A percentile compares a stretch with the other conserved stretches of the same genome.
These are phyloP conservation scores for Aquilaria sinensis DNA, from an alignment of 345 rosid species.

Conservation along the genomic window DNA sequence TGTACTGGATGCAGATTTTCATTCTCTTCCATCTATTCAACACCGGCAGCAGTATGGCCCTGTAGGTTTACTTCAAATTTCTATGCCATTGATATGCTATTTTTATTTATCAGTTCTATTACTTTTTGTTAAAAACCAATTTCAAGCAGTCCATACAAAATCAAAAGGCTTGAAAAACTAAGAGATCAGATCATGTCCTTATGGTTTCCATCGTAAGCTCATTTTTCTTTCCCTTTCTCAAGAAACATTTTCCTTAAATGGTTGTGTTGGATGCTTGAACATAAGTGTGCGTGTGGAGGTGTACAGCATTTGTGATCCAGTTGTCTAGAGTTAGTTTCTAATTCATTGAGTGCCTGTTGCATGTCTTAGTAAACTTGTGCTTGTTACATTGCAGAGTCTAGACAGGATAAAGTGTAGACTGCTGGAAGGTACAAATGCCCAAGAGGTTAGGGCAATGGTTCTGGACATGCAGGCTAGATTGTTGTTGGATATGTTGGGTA, in stretches of 20 bases:
- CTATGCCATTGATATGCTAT: not conserved
- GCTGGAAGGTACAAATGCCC: slow-evolving; percentile 97
- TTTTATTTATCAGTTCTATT: not conserved
- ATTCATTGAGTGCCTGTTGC: slow-evolving; percentile 9
- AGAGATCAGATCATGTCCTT: slow-evolving; percentile 8
- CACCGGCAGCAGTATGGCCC: slow-evolving; percentile 98
- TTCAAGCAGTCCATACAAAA: too few relatives aligned
- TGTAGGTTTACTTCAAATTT: slow-evolving; percentile 46
- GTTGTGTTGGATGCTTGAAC: not conserved
- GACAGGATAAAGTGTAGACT: slow-evolving; percentile 98
- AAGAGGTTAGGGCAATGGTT: slow-evolving; percentile 99
- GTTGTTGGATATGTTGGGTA: slow-evolving; percentile 96
- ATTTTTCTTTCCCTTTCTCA: not conserved
- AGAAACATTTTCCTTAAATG: not conserved
- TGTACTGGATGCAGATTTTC: slow-evolving; percentile 98
- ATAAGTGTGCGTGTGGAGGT: slow-evolving; percentile 3
- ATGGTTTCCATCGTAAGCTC: slow-evolving; percentile 4
- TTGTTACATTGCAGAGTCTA: slow-evolving; percentile 61
- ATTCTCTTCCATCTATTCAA: slow-evolving; percentile 89
- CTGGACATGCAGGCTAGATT: slow-evolving; percentile 98
- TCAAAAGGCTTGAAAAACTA: too few relatives aligned
- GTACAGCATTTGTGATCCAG: slow-evolving; percentile 6
- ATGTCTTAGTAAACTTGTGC: slow-evolving; percentile 14
- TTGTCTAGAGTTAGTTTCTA: slow-evolving; percentile 9
- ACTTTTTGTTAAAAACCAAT: too few relatives aligned